Evolutionary conservation across 2,329 filamentous ascomycete genomes (phyloP), one percentile per base, ranked within the genome.

Genomic region (Pseudogymnoascus sp.): DNA sequence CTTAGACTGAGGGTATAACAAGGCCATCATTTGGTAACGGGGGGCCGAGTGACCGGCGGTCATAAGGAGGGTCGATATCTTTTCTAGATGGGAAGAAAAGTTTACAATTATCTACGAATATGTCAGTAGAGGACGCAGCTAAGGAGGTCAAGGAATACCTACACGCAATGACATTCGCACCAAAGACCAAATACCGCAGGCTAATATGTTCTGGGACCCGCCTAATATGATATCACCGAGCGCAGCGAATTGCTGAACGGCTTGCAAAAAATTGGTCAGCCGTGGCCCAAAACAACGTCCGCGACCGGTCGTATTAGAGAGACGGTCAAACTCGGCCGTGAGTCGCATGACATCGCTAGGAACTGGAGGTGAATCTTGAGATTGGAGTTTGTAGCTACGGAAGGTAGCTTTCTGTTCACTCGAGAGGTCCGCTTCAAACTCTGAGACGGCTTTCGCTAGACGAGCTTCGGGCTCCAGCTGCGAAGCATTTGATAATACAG

Each of bases 131-230:
- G 40, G 38, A 64, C 19, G 65, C 29, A 53, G 63, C 65, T 13
- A 64, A 50, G 21, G 42, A 62, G 40, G 2, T 63, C 1, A 47
- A 63, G 61, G 60, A 59, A 44, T 60, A 72, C 74, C 35, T 38
- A 80, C 76, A 47, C 77, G 64, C 19, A 80, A 69, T 1, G 76
- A 73, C 65, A 76, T 73, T 47, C 77, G 73, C 7, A 80, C 76
- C 1, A 78, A 62, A 0, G 76, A 72, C 79, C 78, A 81, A 0
- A 81, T 76, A 11, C 77, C 73, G 63, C 76, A 77, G 0, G 78
- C 77, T 6, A 80, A 69, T 0, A 80, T 47, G 42, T 79, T 80
- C 66, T 80, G 78, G 0, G 75, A 75, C 1, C 76, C 77, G 0
- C 78, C 77, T 14, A 80, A 19, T 33, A 77, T 47, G 6, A 76